phyloP scores from a whole-genome alignment of 164 flowering plant species.

The Liquidambar formosana region DNA sequence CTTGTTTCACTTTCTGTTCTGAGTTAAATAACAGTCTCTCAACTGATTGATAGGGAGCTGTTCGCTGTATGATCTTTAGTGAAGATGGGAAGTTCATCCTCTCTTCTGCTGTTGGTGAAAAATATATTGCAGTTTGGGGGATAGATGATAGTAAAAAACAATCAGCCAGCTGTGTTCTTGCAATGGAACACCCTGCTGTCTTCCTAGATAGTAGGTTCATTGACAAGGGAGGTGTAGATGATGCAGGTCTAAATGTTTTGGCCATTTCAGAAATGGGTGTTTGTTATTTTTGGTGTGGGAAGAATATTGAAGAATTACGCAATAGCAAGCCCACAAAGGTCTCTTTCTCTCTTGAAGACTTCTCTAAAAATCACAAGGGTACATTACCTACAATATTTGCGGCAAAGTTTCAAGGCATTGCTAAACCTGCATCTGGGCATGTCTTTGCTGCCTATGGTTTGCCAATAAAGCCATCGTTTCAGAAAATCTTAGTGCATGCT shows the following conservation, averaged over 20 bases:
- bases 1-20: conserved; percentile 1
- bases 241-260: conserved; percentile 55
- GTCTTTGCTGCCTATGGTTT: conserved; percentile 77
- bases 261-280: conserved; percentile 83
- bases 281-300: conserved; percentile 85
- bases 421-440: conserved; percentile 42
- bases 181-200: conserved; percentile 95
- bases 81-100: conserved; percentile 81
- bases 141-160: conserved; percentile 64
- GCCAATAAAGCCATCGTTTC: conserved; percentile 78
- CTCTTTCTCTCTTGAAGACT: conserved; percentile 39
- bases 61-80: conserved; percentile 70
- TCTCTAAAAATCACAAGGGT: conserved; percentile 39
- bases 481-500: conserved; percentile 59
- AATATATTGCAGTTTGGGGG: conserved; percentile 80
- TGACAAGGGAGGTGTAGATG: conserved; percentile 25
- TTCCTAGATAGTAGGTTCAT: conserved; percentile 55
- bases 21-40: conserved; percentile 5
- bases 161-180: conserved; percentile 71
- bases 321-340: conserved; percentile 69
- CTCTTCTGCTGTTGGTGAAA: conserved; percentile 91
- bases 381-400: conserved; percentile 57
- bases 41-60: conserved; percentile 58
- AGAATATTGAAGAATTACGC: conserved; percentile 53
- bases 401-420: conserved; percentile 58